Conservation (phyloP, 1,284 basidiomycete genomes). For the Rhodotorula sp. region DNA sequence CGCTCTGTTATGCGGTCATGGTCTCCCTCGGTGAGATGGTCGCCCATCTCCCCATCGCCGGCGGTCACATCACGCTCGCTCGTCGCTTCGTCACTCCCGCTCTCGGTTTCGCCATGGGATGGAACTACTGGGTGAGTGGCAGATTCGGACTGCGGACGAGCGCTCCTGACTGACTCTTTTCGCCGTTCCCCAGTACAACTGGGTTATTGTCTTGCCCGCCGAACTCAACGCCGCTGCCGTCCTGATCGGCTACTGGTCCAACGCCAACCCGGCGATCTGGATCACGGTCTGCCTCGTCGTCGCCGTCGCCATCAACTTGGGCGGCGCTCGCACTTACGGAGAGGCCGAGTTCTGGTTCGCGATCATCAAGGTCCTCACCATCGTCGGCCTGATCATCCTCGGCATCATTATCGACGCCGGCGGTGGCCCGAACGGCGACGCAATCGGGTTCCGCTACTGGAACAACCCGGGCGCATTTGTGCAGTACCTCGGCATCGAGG, state of each 20-base stretch:
- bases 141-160: neutral
- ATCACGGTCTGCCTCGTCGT: slow-evolving; percentile 71
- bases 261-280: slow-evolving; percentile 67
- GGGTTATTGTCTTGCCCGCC: slow-evolving; percentile 48
- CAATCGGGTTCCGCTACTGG: slow-evolving; percentile 18
- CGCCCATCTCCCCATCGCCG: slow-evolving; percentile 47
- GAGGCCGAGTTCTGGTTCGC: slow-evolving; percentile 58
- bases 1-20: slow-evolving; percentile 51
- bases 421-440: slow-evolving; percentile 47
- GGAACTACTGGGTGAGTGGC: slow-evolving; percentile 51
- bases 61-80: slow-evolving; percentile 50
- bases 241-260: slow-evolving; percentile 52
- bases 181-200: slow-evolving; percentile 28
- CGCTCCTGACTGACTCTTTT: neutral
- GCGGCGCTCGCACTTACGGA: slow-evolving; percentile 57
- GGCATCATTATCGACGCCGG: slow-evolving; percentile 56
- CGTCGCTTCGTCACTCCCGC: slow-evolving; percentile 76
- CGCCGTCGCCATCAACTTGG: slow-evolving; percentile 70
- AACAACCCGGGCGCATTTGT: slow-evolving; percentile 30
- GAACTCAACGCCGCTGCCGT: slow-evolving; percentile 52
- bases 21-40: slow-evolving; percentile 58
- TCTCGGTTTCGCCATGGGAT: slow-evolving; percentile 74
- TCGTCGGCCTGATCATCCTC: slow-evolving; percentile 61
- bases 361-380: slow-evolving; percentile 57
- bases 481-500: slow-evolving; percentile 52